Evolutionary conservation across 2,329 filamentous ascomycete species (phyloP).

Genomic region (Fusarium robinianum): DNA sequence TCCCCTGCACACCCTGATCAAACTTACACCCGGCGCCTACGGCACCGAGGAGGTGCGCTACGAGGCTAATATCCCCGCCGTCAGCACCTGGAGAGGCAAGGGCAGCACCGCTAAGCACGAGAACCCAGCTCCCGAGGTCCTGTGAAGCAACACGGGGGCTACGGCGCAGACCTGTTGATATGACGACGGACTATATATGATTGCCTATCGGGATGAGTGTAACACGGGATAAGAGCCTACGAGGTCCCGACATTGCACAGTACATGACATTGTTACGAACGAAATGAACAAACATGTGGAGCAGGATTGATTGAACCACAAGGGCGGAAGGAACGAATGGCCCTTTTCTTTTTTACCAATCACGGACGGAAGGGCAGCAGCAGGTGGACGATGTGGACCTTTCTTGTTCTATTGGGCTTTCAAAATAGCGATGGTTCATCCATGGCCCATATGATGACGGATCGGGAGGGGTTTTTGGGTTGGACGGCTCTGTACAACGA

Average conservation of each 20-base stretch:
- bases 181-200: slow-evolving; percentile 1
- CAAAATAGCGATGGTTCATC: no score
- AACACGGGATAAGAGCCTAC: no score
- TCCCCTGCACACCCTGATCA: slow-evolving; percentile 93
- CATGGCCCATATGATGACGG: slow-evolving; percentile 7
- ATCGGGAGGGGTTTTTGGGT: no score
- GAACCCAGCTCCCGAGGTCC: slow-evolving; percentile 52
- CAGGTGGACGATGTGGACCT: no score
- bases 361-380: no score
- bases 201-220: not conserved
- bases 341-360: no score
- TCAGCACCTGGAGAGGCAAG: slow-evolving; percentile 95
- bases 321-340: slow-evolving; percentile 17
- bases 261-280: slow-evolving; percentile 19
- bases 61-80: slow-evolving; percentile 89
- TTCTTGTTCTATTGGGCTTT: no score
- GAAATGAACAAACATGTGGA: slow-evolving; percentile 25
- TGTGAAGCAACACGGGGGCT: slow-evolving; percentile 29
- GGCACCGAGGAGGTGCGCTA: slow-evolving; percentile 88
- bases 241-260: not conserved
- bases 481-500: slow-evolving; percentile 24
- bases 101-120: slow-evolving; percentile 91
- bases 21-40: slow-evolving; percentile 92
- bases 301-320: slow-evolving; percentile 13
- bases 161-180: not conserved